A percentile compares a stretch with the other conserved stretches of the same genome.
phyloP scores from a whole-genome alignment of 805 yeast genomes.

The Pichia deserticola region DNA sequence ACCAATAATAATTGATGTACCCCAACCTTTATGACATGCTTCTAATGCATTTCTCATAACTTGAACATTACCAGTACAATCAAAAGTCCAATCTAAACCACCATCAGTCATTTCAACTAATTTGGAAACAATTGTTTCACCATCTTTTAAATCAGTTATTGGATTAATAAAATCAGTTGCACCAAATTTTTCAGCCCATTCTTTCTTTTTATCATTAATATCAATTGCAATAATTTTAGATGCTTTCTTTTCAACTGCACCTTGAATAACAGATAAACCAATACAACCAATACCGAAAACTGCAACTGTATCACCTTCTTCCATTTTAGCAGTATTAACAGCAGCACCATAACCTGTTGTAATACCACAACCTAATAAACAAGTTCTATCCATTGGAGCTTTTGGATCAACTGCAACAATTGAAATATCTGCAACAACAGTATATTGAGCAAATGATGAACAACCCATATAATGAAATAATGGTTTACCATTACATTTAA shows the following conservation, averaged over 20 bases:
- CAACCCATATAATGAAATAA: constrained; percentile 96
- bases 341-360: constrained; percentile 99
- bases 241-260: constrained; percentile 81
- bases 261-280: constrained; percentile 93
- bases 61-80: constrained; percentile 92
- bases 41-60: constrained; percentile 97
- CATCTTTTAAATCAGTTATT: constrained; percentile 54
- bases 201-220: constrained; percentile 74
- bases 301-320: constrained; percentile 88
- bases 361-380: constrained; percentile 96
- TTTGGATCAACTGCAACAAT: constrained; percentile 83
- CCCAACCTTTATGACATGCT: constrained; percentile 99
- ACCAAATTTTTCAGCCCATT: constrained; percentile 84
- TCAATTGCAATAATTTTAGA: constrained; percentile 79
- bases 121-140: constrained; percentile 70
- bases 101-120: constrained; percentile 91
- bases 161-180: constrained; percentile 96
- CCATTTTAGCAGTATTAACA: constrained; percentile 83
- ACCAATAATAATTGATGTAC: constrained; percentile 89
- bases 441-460: constrained; percentile 93
- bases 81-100: constrained; percentile 93
- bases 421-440: constrained; percentile 96
- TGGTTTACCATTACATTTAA: constrained; percentile 77
- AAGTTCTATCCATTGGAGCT: constrained; percentile 80
- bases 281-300: constrained; percentile 98